Evolutionary conservation across 2,329 filamentous ascomycete species (phyloP).

Genomic region (Fusarium keratoplasticum): DNA sequence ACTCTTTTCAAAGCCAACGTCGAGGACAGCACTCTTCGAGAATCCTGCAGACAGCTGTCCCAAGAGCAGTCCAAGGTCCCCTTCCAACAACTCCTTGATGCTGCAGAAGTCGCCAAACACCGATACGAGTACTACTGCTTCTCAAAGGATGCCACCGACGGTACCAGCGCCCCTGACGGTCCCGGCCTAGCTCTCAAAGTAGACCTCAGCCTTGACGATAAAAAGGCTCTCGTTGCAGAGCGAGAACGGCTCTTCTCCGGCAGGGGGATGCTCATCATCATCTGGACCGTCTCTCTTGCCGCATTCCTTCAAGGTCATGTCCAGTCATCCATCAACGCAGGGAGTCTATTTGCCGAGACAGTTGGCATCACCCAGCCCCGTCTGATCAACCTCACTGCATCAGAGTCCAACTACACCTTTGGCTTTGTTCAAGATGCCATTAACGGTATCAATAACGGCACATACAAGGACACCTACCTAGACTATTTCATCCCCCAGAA

Average conservation of each 20-base stretch:
- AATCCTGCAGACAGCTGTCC: background rate
- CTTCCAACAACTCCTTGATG: background rate
- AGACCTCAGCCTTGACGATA: background rate
- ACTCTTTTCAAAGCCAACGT: background rate
- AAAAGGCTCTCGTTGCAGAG: constrained; percentile 13
- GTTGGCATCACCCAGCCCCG: constrained; percentile 13
- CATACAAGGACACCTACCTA: background rate
- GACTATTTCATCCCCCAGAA: background rate
- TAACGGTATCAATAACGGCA: background rate
- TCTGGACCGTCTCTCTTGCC: constrained; percentile 53
- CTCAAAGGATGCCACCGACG: background rate
- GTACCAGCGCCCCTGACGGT: background rate
- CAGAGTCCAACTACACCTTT: background rate
- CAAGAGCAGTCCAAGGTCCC: background rate
- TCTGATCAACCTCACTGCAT: background rate
- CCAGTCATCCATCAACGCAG: constrained; percentile 55
- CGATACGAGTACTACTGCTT: background rate
- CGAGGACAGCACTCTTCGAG: background rate
- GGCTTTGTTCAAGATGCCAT: background rate
- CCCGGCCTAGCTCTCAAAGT: background rate
- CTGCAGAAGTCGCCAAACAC: background rate
- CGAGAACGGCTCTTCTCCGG: constrained; percentile 47
- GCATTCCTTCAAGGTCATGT: constrained; percentile 58
- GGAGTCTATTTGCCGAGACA: constrained; percentile 45
- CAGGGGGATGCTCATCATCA: constrained; percentile 32